A percentile compares a stretch with the other conserved stretches of the same genome.
phyloP scores from a whole-genome alignment of 805 yeast genomes.

The Ogataea populi-albae region DNA sequence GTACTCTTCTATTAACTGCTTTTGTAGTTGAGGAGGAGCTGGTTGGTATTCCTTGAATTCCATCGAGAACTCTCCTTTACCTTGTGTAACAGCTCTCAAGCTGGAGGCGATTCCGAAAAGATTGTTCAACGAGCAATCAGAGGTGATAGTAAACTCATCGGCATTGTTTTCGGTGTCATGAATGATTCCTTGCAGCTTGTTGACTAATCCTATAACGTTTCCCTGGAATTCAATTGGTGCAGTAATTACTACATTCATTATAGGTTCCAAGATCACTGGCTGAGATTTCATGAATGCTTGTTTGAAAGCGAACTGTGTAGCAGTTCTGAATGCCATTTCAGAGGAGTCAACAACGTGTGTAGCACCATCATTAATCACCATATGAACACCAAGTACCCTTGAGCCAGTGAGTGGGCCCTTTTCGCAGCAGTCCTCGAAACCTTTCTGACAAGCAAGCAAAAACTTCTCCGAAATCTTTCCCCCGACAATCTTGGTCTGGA shows the following conservation, averaged over 20 bases:
- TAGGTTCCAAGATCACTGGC: constrained; percentile 93
- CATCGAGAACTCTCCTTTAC: constrained; percentile 96
- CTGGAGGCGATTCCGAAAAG: constrained; percentile 96
- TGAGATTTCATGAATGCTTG: constrained; percentile 81
- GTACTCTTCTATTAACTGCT: constrained; percentile 81
- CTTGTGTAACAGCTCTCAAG: constrained; percentile 95
- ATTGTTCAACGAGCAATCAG: constrained; percentile 94
- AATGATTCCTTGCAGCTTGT: constrained; percentile 89
- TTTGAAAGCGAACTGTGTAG: constrained; percentile 87
- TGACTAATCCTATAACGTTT: constrained; percentile 81
- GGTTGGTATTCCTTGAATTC: constrained; percentile 94
- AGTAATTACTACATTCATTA: constrained; percentile 88
- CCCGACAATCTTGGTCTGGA: constrained; percentile 88
- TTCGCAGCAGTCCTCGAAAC: constrained; percentile 90
- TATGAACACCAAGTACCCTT: constrained; percentile 84
- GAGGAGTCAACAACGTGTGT: constrained; percentile 96
- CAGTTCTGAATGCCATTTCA: constrained; percentile 92
- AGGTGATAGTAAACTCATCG: constrained; percentile 89
- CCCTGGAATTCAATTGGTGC: constrained; percentile 98
- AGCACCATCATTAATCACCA: constrained; percentile 96
- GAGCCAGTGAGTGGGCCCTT: constrained; percentile 98
- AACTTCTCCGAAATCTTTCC: constrained; percentile 96
- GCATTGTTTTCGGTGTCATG: constrained; percentile 90
- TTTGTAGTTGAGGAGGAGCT: constrained; percentile 86
- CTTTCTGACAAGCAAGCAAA: constrained; percentile 90